Percentiles rank a stretch among this genome's conserved stretches.
Evolutionary conservation across 2,329 filamentous ascomycete species (phyloP).

Genomic region (Pleoardoris graminearum): DNA sequence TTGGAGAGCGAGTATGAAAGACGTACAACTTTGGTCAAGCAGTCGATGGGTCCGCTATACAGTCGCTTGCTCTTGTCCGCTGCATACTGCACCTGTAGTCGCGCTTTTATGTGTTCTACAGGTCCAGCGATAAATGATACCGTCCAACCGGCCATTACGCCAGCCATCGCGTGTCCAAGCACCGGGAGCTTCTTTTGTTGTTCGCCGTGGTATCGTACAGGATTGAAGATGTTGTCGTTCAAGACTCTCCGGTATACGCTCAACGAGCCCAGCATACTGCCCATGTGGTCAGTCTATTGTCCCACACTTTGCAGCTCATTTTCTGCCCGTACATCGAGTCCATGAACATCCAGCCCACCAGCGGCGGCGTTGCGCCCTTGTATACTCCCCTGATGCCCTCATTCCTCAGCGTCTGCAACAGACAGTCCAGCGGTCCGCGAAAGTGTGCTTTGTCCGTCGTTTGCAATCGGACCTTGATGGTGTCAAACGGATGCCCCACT

Average conservation of each 20-base stretch:
- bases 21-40: conserved; percentile 67
- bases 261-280: conserved; percentile 81
- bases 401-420: conserved; percentile 79
- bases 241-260: conserved; percentile 86
- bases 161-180: conserved; percentile 84
- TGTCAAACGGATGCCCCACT: conserved; percentile 82
- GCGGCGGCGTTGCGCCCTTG: conserved; percentile 89
- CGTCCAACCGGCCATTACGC: conserved; percentile 82
- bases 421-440: conserved; percentile 81
- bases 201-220: conserved; percentile 40
- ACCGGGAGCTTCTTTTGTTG: conserved; percentile 64
- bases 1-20: neutral
- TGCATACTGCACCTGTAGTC: conserved; percentile 91
- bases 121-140: conserved; percentile 92
- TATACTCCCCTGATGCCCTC: conserved; percentile 87
- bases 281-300: conserved; percentile 11
- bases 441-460: conserved; percentile 80
- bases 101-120: conserved; percentile 92
- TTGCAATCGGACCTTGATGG: conserved; percentile 93
- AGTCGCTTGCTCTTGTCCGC: conserved; percentile 74
- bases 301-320: neutral
- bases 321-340: conserved; percentile 63
- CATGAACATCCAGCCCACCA: conserved; percentile 99
- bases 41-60: conserved; percentile 88
- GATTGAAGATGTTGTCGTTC: conserved; percentile 76